Evolutionary conservation across 495 filamentous ascomycete genomes (phyloP), one percentile per base, ranked within the genome.

Genomic region (Tuber aestivum): DNA sequence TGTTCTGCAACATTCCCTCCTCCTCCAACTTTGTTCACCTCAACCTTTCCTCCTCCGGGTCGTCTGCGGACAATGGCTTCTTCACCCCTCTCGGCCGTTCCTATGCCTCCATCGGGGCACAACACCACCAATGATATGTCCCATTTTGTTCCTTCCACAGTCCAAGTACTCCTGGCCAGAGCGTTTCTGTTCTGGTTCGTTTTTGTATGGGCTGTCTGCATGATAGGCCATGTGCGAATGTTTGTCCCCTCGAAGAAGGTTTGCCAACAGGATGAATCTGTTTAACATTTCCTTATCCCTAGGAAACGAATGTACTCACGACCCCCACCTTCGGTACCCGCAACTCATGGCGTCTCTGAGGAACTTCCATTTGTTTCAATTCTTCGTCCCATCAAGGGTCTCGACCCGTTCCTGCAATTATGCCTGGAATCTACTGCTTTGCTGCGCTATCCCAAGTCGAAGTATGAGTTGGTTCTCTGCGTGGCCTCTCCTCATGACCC

Each of bases 321-420:
- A 12, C 72, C 72, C 69, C 75, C 70, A 42, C 8, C 70, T 71
- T 76, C 70, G 50, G 79, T 74, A 45, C 41, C 80, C 8, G 72
- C 78, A 82, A 73, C 78, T 37, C 18, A 65, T 44, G 69, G 44
- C 69, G 45, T 74, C 41, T 75, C 76, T 78, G 75, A 78, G 56
- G 71, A 70, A 42, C 84, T 90, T 21, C 94, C 94, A n/a, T 92
- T 94, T 85, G 87, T 99, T 80, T 97, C 94, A 42, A 89, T 96
- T 75, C 93, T 99, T 76, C 92, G 96, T 7, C 96, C 96, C 0
- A 90, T 96, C 74, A 97, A 97, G 85, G 96, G 95, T 75, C 88
- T 97, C 68, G 96, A 99, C 81, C 91, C 92, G 2, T 88, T 91
- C 80, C 90, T 98, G 40, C 97, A 96, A 85, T 92, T 95, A 78